Conservation (phyloP, 1,139 yeast genomes). For the Zhuliangozyma parablackwelliae region DNA sequence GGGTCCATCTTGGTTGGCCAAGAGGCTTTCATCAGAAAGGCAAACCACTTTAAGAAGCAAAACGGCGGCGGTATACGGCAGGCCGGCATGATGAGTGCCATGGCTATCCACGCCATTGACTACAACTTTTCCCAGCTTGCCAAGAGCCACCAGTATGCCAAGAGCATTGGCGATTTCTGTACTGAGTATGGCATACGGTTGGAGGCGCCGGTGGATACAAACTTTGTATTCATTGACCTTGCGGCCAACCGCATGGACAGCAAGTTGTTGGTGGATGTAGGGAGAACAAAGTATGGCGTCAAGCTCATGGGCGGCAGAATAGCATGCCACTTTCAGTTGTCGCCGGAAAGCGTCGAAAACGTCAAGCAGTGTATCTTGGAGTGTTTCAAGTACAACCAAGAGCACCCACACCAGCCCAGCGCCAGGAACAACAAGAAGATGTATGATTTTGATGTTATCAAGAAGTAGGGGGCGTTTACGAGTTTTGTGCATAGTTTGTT, state of each 20-base stretch:
- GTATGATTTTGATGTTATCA: slow-evolving; percentile 27
- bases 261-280: slow-evolving; percentile 20
- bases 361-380: slow-evolving; percentile 27
- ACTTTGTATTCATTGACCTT: slow-evolving; percentile 40
- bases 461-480: slow-evolving; percentile 3
- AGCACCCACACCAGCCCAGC: slow-evolving; percentile 19
- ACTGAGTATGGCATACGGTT: slow-evolving; percentile 24
- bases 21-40: slow-evolving; percentile 30
- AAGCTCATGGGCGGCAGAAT: slow-evolving; percentile 29
- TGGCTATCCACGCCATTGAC: slow-evolving; percentile 41
- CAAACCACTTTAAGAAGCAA: slow-evolving; percentile 46
- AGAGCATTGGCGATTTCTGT: slow-evolving; percentile 46
- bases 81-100: slow-evolving; percentile 37
- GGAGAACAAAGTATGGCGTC: slow-evolving; percentile 23
- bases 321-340: slow-evolving; percentile 38
- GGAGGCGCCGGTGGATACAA: slow-evolving; percentile 39
- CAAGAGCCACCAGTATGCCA: slow-evolving; percentile 53
- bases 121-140: slow-evolving; percentile 34
- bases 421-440: slow-evolving; percentile 25
- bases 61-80: slow-evolving; percentile 48
- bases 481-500: neutral
- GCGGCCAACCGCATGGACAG: slow-evolving; percentile 29
- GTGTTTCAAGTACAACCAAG: slow-evolving; percentile 25
- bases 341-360: slow-evolving; percentile 27
- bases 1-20: slow-evolving; percentile 41